phyloP scores from a whole-genome alignment of 2,329 filamentous ascomycete genomes.

The Sphaerostilbella broomeana region DNA sequence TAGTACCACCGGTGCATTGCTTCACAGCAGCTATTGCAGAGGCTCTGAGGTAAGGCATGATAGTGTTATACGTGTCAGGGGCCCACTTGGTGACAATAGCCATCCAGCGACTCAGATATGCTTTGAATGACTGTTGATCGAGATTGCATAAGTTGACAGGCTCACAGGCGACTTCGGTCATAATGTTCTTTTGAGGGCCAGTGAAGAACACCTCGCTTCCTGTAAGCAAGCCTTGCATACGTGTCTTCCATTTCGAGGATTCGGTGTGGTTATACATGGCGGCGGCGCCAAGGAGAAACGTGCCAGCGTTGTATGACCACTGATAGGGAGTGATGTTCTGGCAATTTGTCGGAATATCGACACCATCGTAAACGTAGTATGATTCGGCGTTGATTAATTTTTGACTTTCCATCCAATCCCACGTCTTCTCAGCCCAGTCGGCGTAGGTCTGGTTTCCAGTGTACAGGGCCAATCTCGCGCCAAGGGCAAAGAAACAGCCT shows the following conservation, averaged over 20 bases:
- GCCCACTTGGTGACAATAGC: constrained; percentile 57
- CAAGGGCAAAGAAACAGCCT: constrained; percentile 56
- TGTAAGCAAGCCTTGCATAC: constrained; percentile 50
- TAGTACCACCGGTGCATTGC: constrained; percentile 51
- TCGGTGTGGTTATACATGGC: constrained; percentile 61
- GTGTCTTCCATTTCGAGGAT: constrained; percentile 48
- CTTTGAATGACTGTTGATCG: constrained; percentile 59
- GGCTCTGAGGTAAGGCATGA: constrained; percentile 47
- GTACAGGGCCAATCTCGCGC: constrained; percentile 65
- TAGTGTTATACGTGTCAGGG: constrained; percentile 46
- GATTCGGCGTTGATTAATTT: constrained; percentile 50
- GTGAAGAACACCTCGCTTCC: constrained; percentile 50
- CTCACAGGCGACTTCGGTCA: constrained; percentile 63
- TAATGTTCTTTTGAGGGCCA: constrained; percentile 45
- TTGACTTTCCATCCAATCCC: constrained; percentile 58
- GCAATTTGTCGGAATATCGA: constrained; percentile 51
- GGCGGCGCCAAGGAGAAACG: constrained; percentile 58
- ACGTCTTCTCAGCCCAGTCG: constrained; percentile 68
- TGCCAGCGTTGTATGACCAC: constrained; percentile 64
- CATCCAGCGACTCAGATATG: constrained; percentile 56
- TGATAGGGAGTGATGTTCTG: constrained; percentile 52
- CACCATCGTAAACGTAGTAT: constrained; percentile 58
- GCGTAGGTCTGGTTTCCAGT: constrained; percentile 72
- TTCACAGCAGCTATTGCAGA: constrained; percentile 52
- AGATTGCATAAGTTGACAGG: constrained; percentile 52